Conservation (phyloP, 2,329 filamentous ascomycete genomes). For the Zymoseptoria tritici region DNA sequence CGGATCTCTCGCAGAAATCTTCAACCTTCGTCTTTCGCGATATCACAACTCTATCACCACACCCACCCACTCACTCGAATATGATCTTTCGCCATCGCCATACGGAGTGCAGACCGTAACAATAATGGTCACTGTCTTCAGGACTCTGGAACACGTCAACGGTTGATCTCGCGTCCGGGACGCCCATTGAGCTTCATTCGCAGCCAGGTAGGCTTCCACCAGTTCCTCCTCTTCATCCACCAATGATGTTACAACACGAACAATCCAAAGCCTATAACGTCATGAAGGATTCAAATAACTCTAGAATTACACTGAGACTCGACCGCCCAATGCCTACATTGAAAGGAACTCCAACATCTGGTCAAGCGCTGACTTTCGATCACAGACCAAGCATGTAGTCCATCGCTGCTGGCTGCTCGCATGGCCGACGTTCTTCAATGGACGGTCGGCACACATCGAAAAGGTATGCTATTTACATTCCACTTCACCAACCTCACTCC, state of each 20-base stretch:
- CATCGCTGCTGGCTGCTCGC: background rate
- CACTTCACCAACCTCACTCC: background rate
- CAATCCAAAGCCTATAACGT: slow-evolving; percentile 53
- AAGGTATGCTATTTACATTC: slow-evolving; percentile 11
- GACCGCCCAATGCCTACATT: background rate
- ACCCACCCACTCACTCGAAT: background rate
- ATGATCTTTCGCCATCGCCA: background rate
- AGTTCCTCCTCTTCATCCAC: background rate
- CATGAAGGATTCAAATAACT: slow-evolving; percentile 47
- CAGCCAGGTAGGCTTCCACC: background rate
- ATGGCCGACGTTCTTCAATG: slow-evolving; percentile 1
- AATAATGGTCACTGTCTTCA: background rate
- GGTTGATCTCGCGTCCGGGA: background rate
- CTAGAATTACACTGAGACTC: slow-evolving; percentile 51
- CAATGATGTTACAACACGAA: slow-evolving; percentile 35
- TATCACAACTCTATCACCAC: background rate
- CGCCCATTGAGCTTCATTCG: background rate
- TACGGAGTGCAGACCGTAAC: background rate
- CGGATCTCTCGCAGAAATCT: background rate
- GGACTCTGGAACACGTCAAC: background rate
- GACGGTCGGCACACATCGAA: slow-evolving; percentile 1
- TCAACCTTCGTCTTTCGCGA: background rate
- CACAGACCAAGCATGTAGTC: background rate
- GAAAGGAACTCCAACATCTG: background rate
- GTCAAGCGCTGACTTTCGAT: background rate